phyloP scores from a whole-genome alignment of 257 asterid species.

The Nicotiana tabacum region DNA sequence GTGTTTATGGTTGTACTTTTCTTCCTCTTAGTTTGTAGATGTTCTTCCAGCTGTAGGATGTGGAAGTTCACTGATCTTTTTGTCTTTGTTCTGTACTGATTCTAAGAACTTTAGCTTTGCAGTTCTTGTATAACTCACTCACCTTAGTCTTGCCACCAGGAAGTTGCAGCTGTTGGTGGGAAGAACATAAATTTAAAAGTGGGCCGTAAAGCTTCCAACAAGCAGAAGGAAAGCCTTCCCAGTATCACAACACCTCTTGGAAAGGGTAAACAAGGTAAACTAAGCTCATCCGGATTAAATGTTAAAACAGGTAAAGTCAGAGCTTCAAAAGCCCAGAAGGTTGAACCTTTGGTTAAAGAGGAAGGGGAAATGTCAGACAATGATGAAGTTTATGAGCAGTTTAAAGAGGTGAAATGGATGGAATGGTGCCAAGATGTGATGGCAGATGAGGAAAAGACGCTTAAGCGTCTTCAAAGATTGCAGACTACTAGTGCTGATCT shows the following conservation, averaged over 20 bases:
- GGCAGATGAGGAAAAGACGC: conserved; percentile 73
- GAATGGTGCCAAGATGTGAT: conserved; percentile 99
- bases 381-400: conserved; percentile 92
- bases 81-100: background rate
- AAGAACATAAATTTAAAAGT: conserved; percentile 47
- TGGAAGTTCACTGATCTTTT: background rate
- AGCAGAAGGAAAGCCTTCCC: conserved; percentile 49
- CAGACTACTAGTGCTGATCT: conserved; percentile 85
- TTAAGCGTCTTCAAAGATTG: conserved; percentile 81
- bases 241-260: conserved; percentile 29
- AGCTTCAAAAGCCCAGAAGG: conserved; percentile 60
- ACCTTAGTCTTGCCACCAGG: conserved; percentile 43
- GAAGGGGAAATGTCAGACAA: conserved; percentile 99
- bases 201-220: conserved; percentile 71
- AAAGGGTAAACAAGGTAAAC: conserved; percentile 54
- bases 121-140: conserved; percentile 3
- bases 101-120: background rate
- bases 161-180: conserved; percentile 75
- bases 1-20: background rate
- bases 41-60: background rate
- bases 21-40: background rate
- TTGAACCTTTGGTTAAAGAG: conserved; percentile 84
- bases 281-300: conserved; percentile 41
- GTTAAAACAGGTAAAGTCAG: conserved; percentile 42
- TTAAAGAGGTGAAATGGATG: conserved; percentile 97